phyloP scores from a whole-genome alignment of 1,284 basidiomycete species.

The Heterobasidion annosum region DNA sequence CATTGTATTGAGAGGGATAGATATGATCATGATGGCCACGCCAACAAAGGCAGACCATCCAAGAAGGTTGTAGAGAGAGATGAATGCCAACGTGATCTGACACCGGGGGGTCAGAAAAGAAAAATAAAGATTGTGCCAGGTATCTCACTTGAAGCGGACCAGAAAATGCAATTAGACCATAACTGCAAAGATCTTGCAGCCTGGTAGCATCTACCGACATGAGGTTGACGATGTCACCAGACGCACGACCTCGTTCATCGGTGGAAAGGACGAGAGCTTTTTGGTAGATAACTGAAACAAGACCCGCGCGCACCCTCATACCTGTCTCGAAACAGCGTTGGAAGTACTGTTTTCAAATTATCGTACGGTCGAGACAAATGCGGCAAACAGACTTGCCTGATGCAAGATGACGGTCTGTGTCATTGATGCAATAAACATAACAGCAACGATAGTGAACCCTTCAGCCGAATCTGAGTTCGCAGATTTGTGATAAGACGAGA shows the following conservation, averaged over 20 bases:
- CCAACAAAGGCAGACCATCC: conserved; percentile 93
- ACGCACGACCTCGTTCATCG: conserved; percentile 71
- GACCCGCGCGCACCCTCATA: conserved; percentile 86
- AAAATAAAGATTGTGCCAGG: background rate
- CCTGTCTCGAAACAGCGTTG: conserved; percentile 61
- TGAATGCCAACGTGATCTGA: conserved; percentile 80
- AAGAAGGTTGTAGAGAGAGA: conserved; percentile 82
- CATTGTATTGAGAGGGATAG: conserved; percentile 72
- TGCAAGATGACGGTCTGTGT: conserved; percentile 81
- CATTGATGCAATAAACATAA: conserved; percentile 77
- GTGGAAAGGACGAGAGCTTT: conserved; percentile 84
- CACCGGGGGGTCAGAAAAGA: background rate
- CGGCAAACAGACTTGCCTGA: conserved; percentile 42
- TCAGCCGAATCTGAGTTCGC: conserved; percentile 29
- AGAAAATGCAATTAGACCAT: conserved; percentile 63
- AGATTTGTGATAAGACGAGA: conserved; percentile 56
- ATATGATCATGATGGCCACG: conserved; percentile 84
- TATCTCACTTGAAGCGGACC: conserved; percentile 55
- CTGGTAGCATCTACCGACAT: conserved; percentile 86
- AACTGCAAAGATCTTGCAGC: conserved; percentile 83
- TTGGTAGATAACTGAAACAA: conserved; percentile 80
- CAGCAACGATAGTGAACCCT: conserved; percentile 68
- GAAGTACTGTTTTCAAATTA: background rate
- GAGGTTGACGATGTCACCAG: conserved; percentile 91
- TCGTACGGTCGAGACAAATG: background rate